Evolutionary conservation across 768 basidiomycete genomes (phyloP).

Genomic region (Tylopilus intermedius): DNA sequence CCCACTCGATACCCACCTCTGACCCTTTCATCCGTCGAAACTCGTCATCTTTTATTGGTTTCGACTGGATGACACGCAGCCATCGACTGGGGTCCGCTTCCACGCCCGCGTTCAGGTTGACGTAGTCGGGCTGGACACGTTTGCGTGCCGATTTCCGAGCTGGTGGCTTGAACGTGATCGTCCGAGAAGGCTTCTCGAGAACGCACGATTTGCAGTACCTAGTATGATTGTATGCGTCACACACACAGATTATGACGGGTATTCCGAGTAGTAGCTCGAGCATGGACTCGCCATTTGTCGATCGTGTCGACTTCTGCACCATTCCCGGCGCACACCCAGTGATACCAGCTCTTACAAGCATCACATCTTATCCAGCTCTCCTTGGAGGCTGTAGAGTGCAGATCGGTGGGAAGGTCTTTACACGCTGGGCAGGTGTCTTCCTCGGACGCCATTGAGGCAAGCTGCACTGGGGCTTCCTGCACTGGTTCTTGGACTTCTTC

Average conservation of each 20-base stretch:
- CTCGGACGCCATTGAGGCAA: conserved; percentile 11
- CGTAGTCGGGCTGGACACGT: conserved; percentile 71
- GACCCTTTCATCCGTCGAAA: conserved; percentile 66
- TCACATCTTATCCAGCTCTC: conserved; percentile 84
- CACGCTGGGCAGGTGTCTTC: conserved; percentile 51
- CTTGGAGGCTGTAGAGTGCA: conserved; percentile 43
- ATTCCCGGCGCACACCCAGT: conserved; percentile 75
- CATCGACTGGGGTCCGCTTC: conserved; percentile 61
- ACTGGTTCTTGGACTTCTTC: conserved; percentile 15
- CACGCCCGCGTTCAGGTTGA: conserved; percentile 62
- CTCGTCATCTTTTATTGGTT: conserved; percentile 53
- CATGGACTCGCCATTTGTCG: conserved; percentile 65
- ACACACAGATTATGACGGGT: conserved; percentile 10
- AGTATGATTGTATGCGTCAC: conserved; percentile 14
- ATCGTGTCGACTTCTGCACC: conserved; percentile 60
- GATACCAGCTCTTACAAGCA: conserved; percentile 76
- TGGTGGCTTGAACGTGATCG: conserved; percentile 71
- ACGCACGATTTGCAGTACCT: conserved; percentile 73
- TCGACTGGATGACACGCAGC: conserved; percentile 64
- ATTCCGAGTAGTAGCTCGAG: conserved; percentile 11
- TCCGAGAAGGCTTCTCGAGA: conserved; percentile 51
- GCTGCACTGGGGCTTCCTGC: conserved; percentile 12
- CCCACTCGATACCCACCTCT: conserved; percentile 69
- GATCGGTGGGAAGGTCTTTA: conserved; percentile 29
- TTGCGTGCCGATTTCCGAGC: conserved; percentile 79